phyloP scores from a whole-genome alignment of 768 basidiomycete genomes.

The Termitomyces sp. region DNA sequence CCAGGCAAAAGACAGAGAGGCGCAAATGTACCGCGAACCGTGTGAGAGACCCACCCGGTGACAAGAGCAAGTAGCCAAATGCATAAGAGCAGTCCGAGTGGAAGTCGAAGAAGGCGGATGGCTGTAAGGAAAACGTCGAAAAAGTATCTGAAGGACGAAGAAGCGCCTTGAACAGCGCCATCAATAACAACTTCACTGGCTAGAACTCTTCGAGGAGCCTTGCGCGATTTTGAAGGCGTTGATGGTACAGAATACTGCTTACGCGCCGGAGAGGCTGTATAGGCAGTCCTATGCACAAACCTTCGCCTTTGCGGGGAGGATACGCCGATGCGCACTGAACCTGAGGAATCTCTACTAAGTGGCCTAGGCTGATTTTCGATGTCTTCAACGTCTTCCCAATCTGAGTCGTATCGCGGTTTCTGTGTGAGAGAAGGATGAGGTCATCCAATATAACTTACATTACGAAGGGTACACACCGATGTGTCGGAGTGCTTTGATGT shows the following conservation, averaged over 20 bases:
- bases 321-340: slow-evolving; percentile 11
- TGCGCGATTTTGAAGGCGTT: slow-evolving; percentile 3
- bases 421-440: neutral
- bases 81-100: slow-evolving; percentile 49
- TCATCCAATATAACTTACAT: neutral
- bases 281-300: slow-evolving; percentile 15
- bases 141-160: slow-evolving; percentile 31
- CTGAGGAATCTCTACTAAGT: slow-evolving; percentile 6
- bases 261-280: slow-evolving; percentile 15
- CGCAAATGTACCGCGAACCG: slow-evolving; percentile 40
- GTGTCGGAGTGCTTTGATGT: neutral
- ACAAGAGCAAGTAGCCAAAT: slow-evolving; percentile 45
- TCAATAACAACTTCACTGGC: slow-evolving; percentile 22
- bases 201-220: slow-evolving; percentile 12
- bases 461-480: neutral
- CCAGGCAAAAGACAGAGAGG: slow-evolving; percentile 63
- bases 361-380: slow-evolving; percentile 9
- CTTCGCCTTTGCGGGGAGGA: slow-evolving; percentile 27
- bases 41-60: slow-evolving; percentile 32
- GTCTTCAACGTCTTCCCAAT: slow-evolving; percentile 32
- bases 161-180: slow-evolving; percentile 23
- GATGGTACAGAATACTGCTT: slow-evolving; percentile 11
- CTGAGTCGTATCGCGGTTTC: slow-evolving; percentile 6
- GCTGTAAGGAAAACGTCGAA: slow-evolving; percentile 44
- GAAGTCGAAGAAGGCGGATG: slow-evolving; percentile 45